phyloP scores from a whole-genome alignment of 2,329 filamentous ascomycete genomes.

The Rhinocladiella mackenziei region DNA sequence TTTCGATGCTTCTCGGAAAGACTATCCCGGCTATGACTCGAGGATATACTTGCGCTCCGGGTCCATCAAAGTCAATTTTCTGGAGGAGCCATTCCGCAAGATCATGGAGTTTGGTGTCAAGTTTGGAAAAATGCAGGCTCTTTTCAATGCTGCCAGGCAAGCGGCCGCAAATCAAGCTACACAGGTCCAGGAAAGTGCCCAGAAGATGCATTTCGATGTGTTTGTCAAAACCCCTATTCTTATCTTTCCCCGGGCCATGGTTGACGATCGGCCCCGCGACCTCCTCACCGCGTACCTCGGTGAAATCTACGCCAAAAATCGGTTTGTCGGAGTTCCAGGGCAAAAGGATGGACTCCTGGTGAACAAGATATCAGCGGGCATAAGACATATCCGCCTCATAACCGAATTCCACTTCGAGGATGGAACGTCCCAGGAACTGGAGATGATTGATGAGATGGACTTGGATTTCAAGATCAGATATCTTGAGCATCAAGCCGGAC shows the following conservation, averaged over 20 bases:
- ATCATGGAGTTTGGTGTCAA: slow-evolving; percentile 98
- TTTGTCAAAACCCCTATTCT: slow-evolving; percentile 93
- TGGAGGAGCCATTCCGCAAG: slow-evolving; percentile 95
- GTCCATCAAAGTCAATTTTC: slow-evolving; percentile 93
- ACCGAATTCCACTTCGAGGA: slow-evolving; percentile 80
- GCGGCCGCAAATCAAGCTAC: slow-evolving; percentile 90
- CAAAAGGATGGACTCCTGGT: slow-evolving; percentile 67
- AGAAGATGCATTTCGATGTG: slow-evolving; percentile 89
- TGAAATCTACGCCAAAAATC: slow-evolving; percentile 96
- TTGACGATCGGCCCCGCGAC: slow-evolving; percentile 69
- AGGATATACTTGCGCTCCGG: slow-evolving; percentile 86
- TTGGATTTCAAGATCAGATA: slow-evolving; percentile 89
- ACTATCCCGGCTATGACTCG: slow-evolving; percentile 91
- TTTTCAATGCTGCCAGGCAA: slow-evolving; percentile 94
- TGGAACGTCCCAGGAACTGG: slow-evolving; percentile 73
- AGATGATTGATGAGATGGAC: slow-evolving; percentile 96
- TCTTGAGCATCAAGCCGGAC: slow-evolving; percentile 73
- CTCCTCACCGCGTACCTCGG: slow-evolving; percentile 87
- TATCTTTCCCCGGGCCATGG: slow-evolving; percentile 78
- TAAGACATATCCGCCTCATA: slow-evolving; percentile 85
- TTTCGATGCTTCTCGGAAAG: slow-evolving; percentile 69
- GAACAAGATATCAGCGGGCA: slow-evolving; percentile 86
- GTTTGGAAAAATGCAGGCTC: slow-evolving; percentile 98
- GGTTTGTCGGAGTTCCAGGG: slow-evolving; percentile 80
- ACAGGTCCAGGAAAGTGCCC: slow-evolving; percentile 85